These are phyloP conservation scores for Fomes fomentarius DNA, from an alignment of 1,284 basidiomycete species.

Conservation along the genomic window DNA sequence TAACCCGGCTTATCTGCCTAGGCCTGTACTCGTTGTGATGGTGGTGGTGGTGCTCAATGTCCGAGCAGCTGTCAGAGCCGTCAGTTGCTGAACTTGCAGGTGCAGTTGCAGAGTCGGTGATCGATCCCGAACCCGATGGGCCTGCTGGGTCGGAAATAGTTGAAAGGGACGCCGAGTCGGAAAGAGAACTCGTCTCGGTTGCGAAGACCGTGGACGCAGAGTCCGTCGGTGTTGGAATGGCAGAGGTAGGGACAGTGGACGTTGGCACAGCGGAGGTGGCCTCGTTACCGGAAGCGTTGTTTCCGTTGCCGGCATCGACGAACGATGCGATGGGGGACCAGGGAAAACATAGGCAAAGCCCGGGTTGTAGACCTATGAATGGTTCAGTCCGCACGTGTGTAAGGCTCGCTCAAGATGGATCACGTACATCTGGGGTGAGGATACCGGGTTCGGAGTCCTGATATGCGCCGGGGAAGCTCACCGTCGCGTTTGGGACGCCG, in stretches of 20 bases:
- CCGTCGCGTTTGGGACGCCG: slow-evolving; percentile 48
- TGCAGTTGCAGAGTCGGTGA: slow-evolving; percentile 5
- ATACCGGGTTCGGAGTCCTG: slow-evolving; percentile 64
- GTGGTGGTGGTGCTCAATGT: background rate
- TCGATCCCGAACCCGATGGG: too few relatives aligned
- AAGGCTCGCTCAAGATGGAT: background rate
- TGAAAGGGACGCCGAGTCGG: slow-evolving; percentile 7
- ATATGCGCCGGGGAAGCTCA: slow-evolving; percentile 68
- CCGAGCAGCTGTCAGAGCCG: slow-evolving; percentile 5
- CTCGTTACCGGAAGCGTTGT: background rate
- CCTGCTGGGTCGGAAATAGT: too few relatives aligned
- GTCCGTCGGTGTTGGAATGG: slow-evolving; percentile 3
- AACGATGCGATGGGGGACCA: slow-evolving; percentile 39
- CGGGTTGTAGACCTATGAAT: slow-evolving; percentile 40
- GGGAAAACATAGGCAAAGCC: slow-evolving; percentile 41
- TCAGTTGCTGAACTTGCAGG: slow-evolving; percentile 9
- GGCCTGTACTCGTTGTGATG: slow-evolving; percentile 8
- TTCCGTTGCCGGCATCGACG: slow-evolving; percentile 8
- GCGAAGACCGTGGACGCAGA: slow-evolving; percentile 6
- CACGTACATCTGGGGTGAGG: slow-evolving; percentile 31
- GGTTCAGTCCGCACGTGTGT: slow-evolving; percentile 6
- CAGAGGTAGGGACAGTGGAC: background rate
- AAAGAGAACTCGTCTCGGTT: slow-evolving; percentile 6
- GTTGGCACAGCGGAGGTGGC: slow-evolving; percentile 6
- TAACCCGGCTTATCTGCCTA: slow-evolving; percentile 27